Conservation (phyloP, 164 flowering plant species). For the Tetracentron sinense region DNA sequence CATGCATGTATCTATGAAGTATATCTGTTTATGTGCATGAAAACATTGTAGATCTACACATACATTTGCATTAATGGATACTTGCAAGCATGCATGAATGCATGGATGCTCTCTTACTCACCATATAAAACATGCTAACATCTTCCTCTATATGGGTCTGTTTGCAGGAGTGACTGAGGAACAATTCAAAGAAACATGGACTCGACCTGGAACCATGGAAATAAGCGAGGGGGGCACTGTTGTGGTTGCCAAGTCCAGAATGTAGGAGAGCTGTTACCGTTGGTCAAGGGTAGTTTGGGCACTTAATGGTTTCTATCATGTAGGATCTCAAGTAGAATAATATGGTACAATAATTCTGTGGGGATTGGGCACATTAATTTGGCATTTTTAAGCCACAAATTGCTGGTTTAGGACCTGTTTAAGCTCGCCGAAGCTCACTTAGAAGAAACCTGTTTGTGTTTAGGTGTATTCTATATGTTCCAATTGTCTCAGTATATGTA, state of each 20-base stretch:
- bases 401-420: no score
- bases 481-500: no score
- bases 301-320: neutral
- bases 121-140: no score
- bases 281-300: neutral
- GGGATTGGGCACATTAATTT: no score
- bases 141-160: neutral
- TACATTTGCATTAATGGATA: no score
- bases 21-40: neutral
- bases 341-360: no score
- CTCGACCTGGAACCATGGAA: constrained; percentile 43
- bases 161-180: constrained; percentile 90
- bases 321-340: no score
- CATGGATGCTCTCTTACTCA: neutral
- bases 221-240: constrained; percentile 35
- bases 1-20: neutral
- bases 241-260: constrained; percentile 73
- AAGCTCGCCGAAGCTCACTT: neutral
- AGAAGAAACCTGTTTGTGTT: no score
- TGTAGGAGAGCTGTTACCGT: constrained; percentile 32
- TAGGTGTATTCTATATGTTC: no score
- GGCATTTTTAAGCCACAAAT: no score
- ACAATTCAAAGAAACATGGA: constrained; percentile 82
- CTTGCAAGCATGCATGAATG: neutral
- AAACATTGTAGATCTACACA: neutral